These are phyloP conservation scores for Phytophthora nicotianae DNA, from an alignment of 352 stramenopile genomes.

Conservation along the genomic window DNA sequence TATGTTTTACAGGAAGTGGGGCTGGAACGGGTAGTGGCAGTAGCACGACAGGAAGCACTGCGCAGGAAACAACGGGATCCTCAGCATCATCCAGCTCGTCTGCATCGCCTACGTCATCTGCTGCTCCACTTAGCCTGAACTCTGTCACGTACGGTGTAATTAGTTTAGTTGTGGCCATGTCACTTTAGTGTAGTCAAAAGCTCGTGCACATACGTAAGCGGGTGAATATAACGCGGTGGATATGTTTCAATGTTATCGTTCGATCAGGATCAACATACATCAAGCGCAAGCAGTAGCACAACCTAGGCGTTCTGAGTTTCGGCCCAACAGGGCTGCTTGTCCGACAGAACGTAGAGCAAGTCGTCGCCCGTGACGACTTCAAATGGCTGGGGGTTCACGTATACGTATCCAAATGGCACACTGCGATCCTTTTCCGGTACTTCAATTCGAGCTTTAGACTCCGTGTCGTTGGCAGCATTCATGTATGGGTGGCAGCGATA, in stretches of 20 bases:
- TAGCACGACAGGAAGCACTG: constrained; percentile 12
- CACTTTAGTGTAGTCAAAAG: constrained; percentile 1
- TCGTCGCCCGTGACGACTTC: constrained; percentile 83
- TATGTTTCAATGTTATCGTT: not conserved
- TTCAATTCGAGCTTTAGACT: constrained; percentile 49
- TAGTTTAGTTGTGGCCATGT: constrained; percentile 5
- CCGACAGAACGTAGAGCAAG: constrained; percentile 82
- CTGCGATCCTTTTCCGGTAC: constrained; percentile 66
- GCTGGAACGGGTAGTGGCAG: constrained; percentile 11
- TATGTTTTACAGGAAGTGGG: constrained; percentile 18
- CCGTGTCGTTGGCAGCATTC: constrained; percentile 6
- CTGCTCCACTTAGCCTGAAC: constrained; percentile 5
- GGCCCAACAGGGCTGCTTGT: constrained; percentile 81
- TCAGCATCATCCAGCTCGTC: constrained; percentile 15
- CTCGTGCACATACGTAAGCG: not conserved
- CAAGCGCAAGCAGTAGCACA: not conserved
- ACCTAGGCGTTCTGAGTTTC: constrained; percentile 21
- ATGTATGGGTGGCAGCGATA: constrained; percentile 79
- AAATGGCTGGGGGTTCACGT: constrained; percentile 79
- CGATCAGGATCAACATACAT: not conserved
- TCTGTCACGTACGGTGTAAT: constrained; percentile 1
- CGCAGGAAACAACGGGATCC: constrained; percentile 1
- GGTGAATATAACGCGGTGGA: not conserved
- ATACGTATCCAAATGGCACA: constrained; percentile 84
- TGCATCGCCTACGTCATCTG: constrained; percentile 15